Conservation (phyloP, 768 basidiomycete species). For the Hygrophorus russula region DNA sequence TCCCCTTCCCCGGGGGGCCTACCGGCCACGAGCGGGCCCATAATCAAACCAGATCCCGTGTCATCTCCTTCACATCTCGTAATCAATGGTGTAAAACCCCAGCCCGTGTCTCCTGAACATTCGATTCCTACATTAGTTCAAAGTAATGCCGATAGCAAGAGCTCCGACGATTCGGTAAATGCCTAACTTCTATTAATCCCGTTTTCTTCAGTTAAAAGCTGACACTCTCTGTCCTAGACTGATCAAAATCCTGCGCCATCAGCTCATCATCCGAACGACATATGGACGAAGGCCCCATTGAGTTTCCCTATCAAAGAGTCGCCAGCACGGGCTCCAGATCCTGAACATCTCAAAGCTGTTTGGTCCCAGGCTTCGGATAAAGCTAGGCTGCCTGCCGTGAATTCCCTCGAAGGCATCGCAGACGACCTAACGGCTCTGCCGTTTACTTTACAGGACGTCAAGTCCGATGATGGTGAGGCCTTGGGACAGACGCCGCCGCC, state of each 20-base stretch:
- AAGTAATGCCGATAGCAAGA: conserved; percentile 36
- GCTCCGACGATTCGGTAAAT: conserved; percentile 45
- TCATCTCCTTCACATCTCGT: neutral
- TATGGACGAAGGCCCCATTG: conserved; percentile 48
- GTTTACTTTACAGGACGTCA: conserved; percentile 75
- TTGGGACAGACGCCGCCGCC: conserved; percentile 51
- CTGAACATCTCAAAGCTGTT: conserved; percentile 76
- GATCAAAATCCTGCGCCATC: conserved; percentile 40
- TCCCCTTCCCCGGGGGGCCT: conserved; percentile 9
- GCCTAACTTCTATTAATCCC: neutral
- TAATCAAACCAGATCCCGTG: neutral
- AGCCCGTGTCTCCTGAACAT: conserved; percentile 12
- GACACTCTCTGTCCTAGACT: conserved; percentile 17
- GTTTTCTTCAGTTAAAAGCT: conserved; percentile 8
- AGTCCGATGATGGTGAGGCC: conserved; percentile 64
- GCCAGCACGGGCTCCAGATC: conserved; percentile 58
- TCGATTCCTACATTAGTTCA: conserved; percentile 17
- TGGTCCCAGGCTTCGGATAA: conserved; percentile 76
- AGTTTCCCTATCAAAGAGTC: conserved; percentile 56
- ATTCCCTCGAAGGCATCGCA: conserved; percentile 75
- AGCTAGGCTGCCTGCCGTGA: conserved; percentile 52
- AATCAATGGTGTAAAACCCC: conserved; percentile 7
- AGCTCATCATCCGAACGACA: conserved; percentile 18
- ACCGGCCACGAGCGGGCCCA: neutral
- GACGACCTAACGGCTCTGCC: conserved; percentile 75